Conservation (phyloP, 2,329 filamentous ascomycete genomes). For the Beauveria medogensis region DNA sequence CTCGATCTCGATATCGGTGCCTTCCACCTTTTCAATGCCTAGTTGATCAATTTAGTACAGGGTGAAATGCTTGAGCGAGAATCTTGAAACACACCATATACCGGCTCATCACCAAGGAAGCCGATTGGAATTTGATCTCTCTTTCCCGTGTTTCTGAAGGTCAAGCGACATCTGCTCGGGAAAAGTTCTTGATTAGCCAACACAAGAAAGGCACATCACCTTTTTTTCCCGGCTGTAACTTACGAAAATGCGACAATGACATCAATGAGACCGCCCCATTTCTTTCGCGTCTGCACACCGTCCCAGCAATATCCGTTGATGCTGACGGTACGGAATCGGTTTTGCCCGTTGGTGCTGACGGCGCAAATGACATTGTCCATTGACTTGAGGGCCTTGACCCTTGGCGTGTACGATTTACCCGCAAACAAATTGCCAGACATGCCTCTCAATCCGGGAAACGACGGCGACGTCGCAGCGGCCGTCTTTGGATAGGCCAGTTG, state of each 20-base stretch:
- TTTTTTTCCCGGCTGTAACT: not conserved
- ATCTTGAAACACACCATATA: not conserved
- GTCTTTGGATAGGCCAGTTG: not conserved
- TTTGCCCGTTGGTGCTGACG: not conserved
- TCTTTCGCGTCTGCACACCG: not conserved
- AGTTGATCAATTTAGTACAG: not conserved
- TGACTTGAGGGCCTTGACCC: not conserved
- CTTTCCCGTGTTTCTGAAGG: not conserved
- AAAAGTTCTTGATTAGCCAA: not conserved
- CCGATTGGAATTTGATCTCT: not conserved
- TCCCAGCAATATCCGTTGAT: not conserved
- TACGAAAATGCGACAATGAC: not conserved
- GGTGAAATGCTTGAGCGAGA: not conserved
- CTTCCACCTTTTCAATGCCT: conserved; percentile 17
- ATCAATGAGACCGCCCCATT: not conserved
- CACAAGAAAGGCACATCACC: not conserved
- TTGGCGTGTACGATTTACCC: not conserved
- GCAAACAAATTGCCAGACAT: not conserved
- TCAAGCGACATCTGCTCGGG: not conserved
- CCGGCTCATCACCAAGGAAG: not conserved
- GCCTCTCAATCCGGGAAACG: not conserved
- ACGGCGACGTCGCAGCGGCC: not conserved
- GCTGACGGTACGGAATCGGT: not conserved
- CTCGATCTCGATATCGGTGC: conserved; percentile 11
- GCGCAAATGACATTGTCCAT: not conserved